Base-by-base conservation (phyloP, 352 stramenopile species). In the Phytophthora cryptogea region DNA sequence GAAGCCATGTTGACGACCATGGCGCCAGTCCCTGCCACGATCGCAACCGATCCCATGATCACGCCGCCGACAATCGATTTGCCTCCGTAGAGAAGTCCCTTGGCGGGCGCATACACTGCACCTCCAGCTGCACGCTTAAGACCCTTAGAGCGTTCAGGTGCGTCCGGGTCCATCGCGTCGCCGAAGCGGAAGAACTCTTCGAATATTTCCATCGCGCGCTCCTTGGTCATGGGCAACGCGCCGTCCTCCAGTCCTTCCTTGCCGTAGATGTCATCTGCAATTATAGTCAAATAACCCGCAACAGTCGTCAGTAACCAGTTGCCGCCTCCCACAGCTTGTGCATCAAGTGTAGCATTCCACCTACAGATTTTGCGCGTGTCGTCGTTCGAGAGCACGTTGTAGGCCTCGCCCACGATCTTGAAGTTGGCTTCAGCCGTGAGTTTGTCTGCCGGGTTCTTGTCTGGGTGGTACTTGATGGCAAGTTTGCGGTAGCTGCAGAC, bases 361-460 rank as follows among this genome's bases (percentile, higher is more conserved):
- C 54, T 74, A 95, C 86, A 98, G 41, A 94, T 95, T 54, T 94
- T 69, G 53, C 92, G 73, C 50, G 86, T 97, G 46, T 97, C 80
- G 31, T 87, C 80, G 64, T 98, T 89, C 20, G 90, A 97, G 14
- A 98, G 82, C 47, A 98, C 87, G 50, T 97, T 96, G 75, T 98
- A 98, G 13, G 94, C 94, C 66, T 97, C 88, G 58, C 81, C 90
- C 39, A 98, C 90, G 59, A 97, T 87, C 71, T 98, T 97, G 63
- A 98, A 98, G 70, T 97, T 97, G 45, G 93, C 80, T 59, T 95
- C 89, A 17, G 92, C 88, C 36, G 86, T 66, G 44, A 90, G 58
- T 64, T 92, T 92, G 54, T 93, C 86, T 11, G 76, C 63, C 32
- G 82, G 84, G 65, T 97, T 97, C 77, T 97, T 97, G 76, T 97